Percentiles rank a stretch among this genome's conserved stretches.
Conservation (phyloP, 176 grass and related monocot genomes). For the Cenchrus americanus region DNA sequence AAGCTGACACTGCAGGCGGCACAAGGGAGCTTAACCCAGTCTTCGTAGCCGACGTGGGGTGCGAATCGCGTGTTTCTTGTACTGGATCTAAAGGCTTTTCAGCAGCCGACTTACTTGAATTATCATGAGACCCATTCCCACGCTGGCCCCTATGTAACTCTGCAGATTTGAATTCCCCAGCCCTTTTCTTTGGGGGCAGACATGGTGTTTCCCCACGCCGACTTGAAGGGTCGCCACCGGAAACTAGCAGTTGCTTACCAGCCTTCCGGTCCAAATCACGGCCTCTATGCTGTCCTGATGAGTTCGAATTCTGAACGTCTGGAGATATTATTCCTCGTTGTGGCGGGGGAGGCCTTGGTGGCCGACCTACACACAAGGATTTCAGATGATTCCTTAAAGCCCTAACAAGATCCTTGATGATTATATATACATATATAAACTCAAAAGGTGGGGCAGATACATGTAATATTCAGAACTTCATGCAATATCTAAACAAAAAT, state of each 20-base stretch:
- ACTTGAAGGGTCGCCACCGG: background rate
- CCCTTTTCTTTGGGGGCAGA: background rate
- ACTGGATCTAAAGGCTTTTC: background rate
- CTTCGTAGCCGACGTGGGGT: background rate
- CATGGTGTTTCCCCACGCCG: no score
- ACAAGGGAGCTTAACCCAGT: constrained; percentile 36
- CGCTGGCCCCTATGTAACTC: background rate
- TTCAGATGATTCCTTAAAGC: background rate
- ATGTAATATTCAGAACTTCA: no score
- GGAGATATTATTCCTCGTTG: background rate
- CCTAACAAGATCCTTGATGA: background rate
- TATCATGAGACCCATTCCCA: background rate
- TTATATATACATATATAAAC: background rate
- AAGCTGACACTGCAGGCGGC: constrained; percentile 16
- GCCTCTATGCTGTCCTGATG: background rate
- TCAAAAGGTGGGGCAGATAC: background rate
- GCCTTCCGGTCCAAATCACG: background rate
- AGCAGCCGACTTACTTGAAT: background rate
- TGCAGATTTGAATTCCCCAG: background rate
- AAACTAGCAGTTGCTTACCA: background rate
- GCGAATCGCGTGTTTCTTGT: background rate
- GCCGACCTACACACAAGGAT: background rate
- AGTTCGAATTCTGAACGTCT: background rate
- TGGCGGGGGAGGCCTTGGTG: background rate
- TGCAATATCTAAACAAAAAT: no score